phyloP scores from a whole-genome alignment of 495 filamentous ascomycete genomes.

The Hyaloscypha hepaticicola region DNA sequence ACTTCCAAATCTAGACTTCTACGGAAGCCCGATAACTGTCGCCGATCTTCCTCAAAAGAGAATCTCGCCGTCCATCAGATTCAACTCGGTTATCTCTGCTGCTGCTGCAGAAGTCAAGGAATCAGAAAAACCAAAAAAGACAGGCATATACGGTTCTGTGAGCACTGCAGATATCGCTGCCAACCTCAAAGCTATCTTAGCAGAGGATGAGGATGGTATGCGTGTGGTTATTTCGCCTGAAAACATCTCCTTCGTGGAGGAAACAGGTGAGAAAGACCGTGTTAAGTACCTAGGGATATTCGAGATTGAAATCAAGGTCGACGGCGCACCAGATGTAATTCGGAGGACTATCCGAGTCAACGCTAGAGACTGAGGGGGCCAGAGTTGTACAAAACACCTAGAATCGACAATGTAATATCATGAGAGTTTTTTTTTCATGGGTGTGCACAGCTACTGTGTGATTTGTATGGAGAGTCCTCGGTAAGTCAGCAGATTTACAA shows the following conservation, averaged over 20 bases:
- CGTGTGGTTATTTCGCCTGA: slow-evolving; percentile 50
- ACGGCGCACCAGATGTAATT: slow-evolving; percentile 44
- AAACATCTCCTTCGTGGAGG: slow-evolving; percentile 49
- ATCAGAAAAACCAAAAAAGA: slow-evolving; percentile 28
- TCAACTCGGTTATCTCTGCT: slow-evolving; percentile 32
- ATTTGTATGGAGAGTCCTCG: background rate
- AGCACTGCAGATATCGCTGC: slow-evolving; percentile 50
- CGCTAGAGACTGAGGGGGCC: slow-evolving; percentile 26
- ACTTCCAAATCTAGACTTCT: slow-evolving; percentile 51
- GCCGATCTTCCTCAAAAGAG: slow-evolving; percentile 28
- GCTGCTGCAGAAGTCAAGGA: slow-evolving; percentile 29
- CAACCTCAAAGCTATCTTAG: slow-evolving; percentile 47
- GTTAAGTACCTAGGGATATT: slow-evolving; percentile 57
- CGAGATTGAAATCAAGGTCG: slow-evolving; percentile 51
- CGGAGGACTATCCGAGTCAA: slow-evolving; percentile 46
- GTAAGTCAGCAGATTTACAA: no score
- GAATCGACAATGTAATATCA: slow-evolving; percentile 19
- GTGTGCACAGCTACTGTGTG: background rate
- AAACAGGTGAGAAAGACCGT: slow-evolving; percentile 38
- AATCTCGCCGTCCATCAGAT: slow-evolving; percentile 28
- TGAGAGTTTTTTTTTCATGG: background rate
- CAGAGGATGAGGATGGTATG: slow-evolving; percentile 46
- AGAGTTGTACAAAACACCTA: slow-evolving; percentile 24
- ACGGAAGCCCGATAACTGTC: slow-evolving; percentile 46
- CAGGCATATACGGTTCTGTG: slow-evolving; percentile 57